These are phyloP conservation scores for Ambispora gerdemannii DNA, from an alignment of 192 early-diverging fungal species.

Conservation along the genomic window DNA sequence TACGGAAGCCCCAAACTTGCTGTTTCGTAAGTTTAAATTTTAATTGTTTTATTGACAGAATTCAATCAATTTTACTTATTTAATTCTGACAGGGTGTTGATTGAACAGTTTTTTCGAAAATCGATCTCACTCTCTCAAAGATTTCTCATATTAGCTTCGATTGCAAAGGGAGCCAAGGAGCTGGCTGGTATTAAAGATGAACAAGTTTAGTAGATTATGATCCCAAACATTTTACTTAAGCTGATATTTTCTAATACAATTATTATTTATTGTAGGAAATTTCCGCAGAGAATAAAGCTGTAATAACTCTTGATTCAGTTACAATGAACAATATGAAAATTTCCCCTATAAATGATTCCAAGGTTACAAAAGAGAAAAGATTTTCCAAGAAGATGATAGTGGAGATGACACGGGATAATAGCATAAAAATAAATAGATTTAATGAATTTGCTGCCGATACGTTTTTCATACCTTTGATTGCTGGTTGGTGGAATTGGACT, in stretches of 20 bases:
- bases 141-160: slow-evolving; percentile 3
- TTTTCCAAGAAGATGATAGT: slow-evolving; percentile 12
- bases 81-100: neutral
- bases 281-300: neutral
- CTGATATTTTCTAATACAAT: neutral
- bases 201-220: slow-evolving; percentile 1
- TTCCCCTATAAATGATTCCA: too few species aligned
- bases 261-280: neutral
- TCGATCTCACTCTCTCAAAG: slow-evolving; percentile 7
- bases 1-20: slow-evolving; percentile 22
- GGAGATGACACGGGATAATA: neutral
- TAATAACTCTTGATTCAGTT: neutral
- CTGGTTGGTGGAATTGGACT: slow-evolving; percentile 25
- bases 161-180: slow-evolving; percentile 16
- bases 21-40: slow-evolving; percentile 14
- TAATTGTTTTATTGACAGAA: neutral
- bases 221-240: neutral
- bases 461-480: slow-evolving; percentile 20
- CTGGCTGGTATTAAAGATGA: slow-evolving; percentile 9
- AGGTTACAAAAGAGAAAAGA: slow-evolving; percentile 2
- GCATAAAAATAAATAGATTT: slow-evolving; percentile 13
- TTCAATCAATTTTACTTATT: neutral
- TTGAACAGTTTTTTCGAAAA: slow-evolving; percentile 28
- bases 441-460: slow-evolving; percentile 20
- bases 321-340: neutral